A percentile compares a stretch with the other conserved stretches of the same genome.
Evolutionary conservation across 768 basidiomycete species (phyloP).

Genomic region (Infundibulicybe gibba): DNA sequence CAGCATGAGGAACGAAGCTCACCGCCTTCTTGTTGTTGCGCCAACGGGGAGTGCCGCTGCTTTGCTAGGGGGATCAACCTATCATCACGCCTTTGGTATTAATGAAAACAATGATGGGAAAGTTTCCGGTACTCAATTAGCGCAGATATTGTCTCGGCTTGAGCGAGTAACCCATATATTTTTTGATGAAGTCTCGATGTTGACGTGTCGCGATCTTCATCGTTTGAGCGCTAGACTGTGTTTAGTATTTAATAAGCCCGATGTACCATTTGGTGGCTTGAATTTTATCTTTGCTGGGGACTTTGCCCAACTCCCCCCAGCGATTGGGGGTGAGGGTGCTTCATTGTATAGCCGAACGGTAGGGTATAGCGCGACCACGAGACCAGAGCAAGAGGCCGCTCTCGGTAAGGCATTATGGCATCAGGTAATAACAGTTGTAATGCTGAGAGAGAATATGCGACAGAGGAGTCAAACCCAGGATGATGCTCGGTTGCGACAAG

Average conservation of each 20-base stretch:
- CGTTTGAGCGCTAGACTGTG: constrained; percentile 20
- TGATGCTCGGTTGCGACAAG: constrained; percentile 21
- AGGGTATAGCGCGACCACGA: too few relatives aligned
- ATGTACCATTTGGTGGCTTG: constrained; percentile 28
- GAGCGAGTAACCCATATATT: constrained; percentile 33
- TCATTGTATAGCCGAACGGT: constrained; percentile 18
- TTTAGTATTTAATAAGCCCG: constrained; percentile 9
- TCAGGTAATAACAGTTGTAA: constrained; percentile 22
- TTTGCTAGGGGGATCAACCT: constrained; percentile 28
- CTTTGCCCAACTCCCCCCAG: constrained; percentile 39
- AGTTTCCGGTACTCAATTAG: not conserved
- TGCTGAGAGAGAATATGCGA: constrained; percentile 26
- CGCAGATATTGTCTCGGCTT: constrained; percentile 13
- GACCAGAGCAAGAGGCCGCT: constrained; percentile 7
- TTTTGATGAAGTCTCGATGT: constrained; percentile 42
- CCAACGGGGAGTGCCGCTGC: constrained; percentile 30
- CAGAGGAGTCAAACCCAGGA: constrained; percentile 15
- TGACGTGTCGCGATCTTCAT: constrained; percentile 27
- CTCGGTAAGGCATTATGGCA: constrained; percentile 25
- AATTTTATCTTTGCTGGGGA: constrained; percentile 44
- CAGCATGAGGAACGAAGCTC: constrained; percentile 9
- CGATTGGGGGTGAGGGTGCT: constrained; percentile 11
- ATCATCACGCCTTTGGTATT: constrained; percentile 28
- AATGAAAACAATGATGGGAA: not conserved
- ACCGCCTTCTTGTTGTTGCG: constrained; percentile 20